Base-by-base conservation (phyloP, 2,329 filamentous ascomycete genomes). In the Sporothrix curviconia region DNA sequence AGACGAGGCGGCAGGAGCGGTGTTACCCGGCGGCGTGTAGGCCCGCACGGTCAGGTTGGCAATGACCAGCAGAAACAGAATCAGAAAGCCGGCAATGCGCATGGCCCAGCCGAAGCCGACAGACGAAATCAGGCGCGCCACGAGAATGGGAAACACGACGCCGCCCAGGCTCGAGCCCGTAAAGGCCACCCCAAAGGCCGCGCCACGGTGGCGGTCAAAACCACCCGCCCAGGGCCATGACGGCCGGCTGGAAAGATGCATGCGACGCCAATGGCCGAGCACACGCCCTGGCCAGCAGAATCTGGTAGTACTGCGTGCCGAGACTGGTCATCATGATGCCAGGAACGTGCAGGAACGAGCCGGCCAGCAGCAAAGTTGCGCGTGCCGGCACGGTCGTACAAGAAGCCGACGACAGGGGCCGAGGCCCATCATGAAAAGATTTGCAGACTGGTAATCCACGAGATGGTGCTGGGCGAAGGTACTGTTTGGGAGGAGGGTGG, bases 341-440 rank as follows among this genome's bases (percentile, higher is more conserved):
- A 56, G 86, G 79, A 15, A 86, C 77, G 56, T 84, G 79, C 34
- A 83, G 65, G 54, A 84, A 68, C 0, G 74, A 77, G 15, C 82
- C 82, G 12, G 66, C 65, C 1, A 82, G 34, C 1, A 85, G 66
- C n/a, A 0, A 88, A 69, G 47, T 71, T 76, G 28, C 78, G 76
- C 0, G 85, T 82, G 0, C 86, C 86, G 57, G 82, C 80, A 57
- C 74, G 79, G 64, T 89, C 86, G 62, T 79, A 87, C 0, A 85
- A 58, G 32, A 74, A 78, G 2, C 60, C 60, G 39, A 53, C 57
- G 4, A 47, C 36, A 4, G 52, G 57, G 30, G 42, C 83, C 61
- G 17, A n/a, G 8, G 34, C 44, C 49, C 49, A 52, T 32, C 49
- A 52, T 57, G 25, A 57, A 74, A 78, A 81, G 15, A 78, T 69